These are phyloP conservation scores for Lonicera japonica DNA, from an alignment of 129 eudicot genomes.

Conservation along the genomic window DNA sequence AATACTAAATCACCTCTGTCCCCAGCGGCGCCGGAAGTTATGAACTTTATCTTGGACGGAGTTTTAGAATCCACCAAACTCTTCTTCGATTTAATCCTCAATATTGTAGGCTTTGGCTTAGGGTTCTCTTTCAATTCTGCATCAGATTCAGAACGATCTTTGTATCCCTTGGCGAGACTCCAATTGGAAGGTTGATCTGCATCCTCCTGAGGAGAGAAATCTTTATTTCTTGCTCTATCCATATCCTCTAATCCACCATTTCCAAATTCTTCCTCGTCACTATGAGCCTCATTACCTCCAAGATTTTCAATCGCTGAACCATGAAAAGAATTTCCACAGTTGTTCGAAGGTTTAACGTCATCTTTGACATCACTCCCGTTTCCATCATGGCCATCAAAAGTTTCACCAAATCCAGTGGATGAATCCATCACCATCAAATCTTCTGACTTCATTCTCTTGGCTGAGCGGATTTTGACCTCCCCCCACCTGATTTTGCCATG, in stretches of 20 bases:
- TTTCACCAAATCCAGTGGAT: not conserved
- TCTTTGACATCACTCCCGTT: not conserved
- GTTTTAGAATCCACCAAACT: conserved; percentile 5
- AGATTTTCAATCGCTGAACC: not conserved
- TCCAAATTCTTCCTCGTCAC: not conserved
- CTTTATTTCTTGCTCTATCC: not conserved
- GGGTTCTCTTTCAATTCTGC: conserved; percentile 25
- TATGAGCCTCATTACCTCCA: not conserved
- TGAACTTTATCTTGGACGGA: conserved; percentile 15
- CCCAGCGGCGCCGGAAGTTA: not conserved
- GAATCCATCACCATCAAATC: conserved; percentile 2
- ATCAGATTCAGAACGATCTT: not conserved
- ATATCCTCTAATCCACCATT: not conserved
- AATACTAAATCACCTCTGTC: conserved; percentile 21
- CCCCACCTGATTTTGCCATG: conserved; percentile 16
- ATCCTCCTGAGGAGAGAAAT: not conserved
- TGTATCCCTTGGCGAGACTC: not conserved
- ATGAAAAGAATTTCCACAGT: not conserved
- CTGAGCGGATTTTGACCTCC: conserved; percentile 21
- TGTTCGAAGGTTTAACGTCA: not conserved
- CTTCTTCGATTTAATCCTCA: conserved; percentile 49
- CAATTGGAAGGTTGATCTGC: not conserved
- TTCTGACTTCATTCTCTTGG: conserved; percentile 13
- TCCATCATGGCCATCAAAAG: conserved; percentile 2
- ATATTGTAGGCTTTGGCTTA: conserved; percentile 30